Evolutionary conservation across 2,329 filamentous ascomycete genomes (phyloP).

Genomic region (Akanthomyces muscarius): DNA sequence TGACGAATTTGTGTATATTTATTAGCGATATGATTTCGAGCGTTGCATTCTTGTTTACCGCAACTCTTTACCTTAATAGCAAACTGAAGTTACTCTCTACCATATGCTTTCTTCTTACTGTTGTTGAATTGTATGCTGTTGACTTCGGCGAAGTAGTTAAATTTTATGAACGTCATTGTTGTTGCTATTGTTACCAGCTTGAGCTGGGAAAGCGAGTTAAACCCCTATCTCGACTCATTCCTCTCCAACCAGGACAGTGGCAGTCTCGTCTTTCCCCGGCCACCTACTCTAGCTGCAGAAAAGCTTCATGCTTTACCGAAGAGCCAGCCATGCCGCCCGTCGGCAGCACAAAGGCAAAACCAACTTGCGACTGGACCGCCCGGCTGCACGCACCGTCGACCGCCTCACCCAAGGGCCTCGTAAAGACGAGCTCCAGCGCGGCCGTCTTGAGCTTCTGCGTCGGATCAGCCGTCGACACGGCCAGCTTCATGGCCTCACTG

Average conservation of each 20-base stretch:
- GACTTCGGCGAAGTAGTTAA: too few relatives aligned
- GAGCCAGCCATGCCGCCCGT: conserved; percentile 21
- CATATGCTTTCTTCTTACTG: not conserved
- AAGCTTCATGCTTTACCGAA: conserved; percentile 18
- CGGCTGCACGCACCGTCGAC: not conserved
- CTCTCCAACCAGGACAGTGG: too few relatives aligned
- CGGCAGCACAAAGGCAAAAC: conserved; percentile 19
- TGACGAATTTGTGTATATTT: conserved; percentile 64
- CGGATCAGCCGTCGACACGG: conserved; percentile 22
- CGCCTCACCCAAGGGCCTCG: not conserved
- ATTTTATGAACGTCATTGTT: too few relatives aligned
- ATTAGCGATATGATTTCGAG: conserved; percentile 31
- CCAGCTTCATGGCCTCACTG: conserved; percentile 9
- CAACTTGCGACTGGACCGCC: conserved; percentile 5
- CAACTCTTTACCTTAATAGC: not conserved
- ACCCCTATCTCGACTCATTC: too few relatives aligned
- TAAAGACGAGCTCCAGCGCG: conserved; percentile 17
- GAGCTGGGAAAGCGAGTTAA: too few relatives aligned
- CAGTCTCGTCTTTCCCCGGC: not conserved
- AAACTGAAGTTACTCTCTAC: not conserved
- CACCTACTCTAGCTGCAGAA: not conserved
- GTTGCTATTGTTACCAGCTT: too few relatives aligned
- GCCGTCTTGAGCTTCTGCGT: conserved; percentile 21
- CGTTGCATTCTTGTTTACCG: not conserved
- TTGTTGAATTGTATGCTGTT: too few relatives aligned